Evolutionary conservation across 179 eudicot species (phyloP).

Genomic region (Gypsophila paniculata): DNA sequence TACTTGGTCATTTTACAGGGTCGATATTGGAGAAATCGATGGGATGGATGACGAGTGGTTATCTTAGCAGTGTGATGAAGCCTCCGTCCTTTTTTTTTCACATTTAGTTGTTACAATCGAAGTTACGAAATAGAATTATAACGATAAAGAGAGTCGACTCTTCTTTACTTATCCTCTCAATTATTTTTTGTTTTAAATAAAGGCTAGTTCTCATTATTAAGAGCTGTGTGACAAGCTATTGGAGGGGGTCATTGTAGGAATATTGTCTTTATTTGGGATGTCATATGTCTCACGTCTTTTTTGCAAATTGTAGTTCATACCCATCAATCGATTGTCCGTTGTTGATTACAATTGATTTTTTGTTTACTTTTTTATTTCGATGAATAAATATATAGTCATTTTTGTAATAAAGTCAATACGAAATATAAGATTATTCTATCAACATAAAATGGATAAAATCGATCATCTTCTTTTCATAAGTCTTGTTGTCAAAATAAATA

Average conservation of each 20-base stretch:
- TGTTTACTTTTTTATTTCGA: no score
- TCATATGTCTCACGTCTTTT: no score
- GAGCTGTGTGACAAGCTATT: conserved; percentile 12
- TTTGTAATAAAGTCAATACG: no score
- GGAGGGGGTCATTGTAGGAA: conserved; percentile 14
- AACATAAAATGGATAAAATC: no score
- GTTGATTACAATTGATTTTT: no score
- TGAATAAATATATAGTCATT: no score
- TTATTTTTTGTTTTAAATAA: neutral
- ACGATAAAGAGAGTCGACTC: neutral
- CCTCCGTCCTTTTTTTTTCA: conserved; percentile 4
- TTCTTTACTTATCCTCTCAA: conserved; percentile 1
- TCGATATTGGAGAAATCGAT: conserved; percentile 76
- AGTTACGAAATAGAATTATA: neutral
- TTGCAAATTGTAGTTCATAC: neutral
- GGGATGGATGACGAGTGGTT: conserved; percentile 66
- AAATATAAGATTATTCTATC: no score
- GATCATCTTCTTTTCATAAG: no score
- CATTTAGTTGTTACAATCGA: neutral
- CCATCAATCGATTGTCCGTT: neutral
- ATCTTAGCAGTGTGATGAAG: conserved; percentile 18
- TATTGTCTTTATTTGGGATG: neutral
- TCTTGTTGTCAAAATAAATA: no score
- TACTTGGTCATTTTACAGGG: conserved; percentile 38
- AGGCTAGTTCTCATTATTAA: conserved; percentile 14